These are phyloP conservation scores for Blakeslea trispora DNA, from an alignment of 371 early-diverging fungal species.

Conservation along the genomic window DNA sequence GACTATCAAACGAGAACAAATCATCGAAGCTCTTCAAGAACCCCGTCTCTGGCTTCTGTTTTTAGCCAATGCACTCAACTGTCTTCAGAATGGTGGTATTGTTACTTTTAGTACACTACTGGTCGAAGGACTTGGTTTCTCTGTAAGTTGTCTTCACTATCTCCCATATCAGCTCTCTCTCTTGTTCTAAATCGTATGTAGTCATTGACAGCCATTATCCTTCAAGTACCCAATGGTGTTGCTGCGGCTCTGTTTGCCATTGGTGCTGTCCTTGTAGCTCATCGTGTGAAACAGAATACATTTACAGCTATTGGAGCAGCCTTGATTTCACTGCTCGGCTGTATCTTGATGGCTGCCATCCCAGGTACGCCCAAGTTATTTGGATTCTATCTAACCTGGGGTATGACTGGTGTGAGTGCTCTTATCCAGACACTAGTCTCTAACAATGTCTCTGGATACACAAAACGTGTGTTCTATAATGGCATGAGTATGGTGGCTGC, in stretches of 20 bases:
- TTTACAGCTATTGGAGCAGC: slow-evolving; percentile 10
- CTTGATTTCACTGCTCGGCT: slow-evolving; percentile 18
- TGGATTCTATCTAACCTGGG: slow-evolving; percentile 30
- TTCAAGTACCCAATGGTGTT: slow-evolving; percentile 33
- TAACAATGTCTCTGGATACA: slow-evolving; percentile 31
- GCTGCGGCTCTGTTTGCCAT: slow-evolving; percentile 19
- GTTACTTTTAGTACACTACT: slow-evolving; percentile 37
- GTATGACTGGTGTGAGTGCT: slow-evolving; percentile 16
- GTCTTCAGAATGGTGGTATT: slow-evolving; percentile 39
- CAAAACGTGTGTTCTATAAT: slow-evolving; percentile 29
- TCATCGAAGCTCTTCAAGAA: slow-evolving; percentile 39
- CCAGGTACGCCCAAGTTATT: slow-evolving; percentile 22
- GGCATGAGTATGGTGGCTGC: slow-evolving; percentile 17
- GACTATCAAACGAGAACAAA: slow-evolving; percentile 31
- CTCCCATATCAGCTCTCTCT: no score
- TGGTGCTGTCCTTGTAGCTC: slow-evolving; percentile 12
- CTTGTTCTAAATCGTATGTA: no score
- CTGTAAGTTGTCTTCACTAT: no score
- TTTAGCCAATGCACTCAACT: slow-evolving; percentile 19
- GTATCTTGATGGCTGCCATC: slow-evolving; percentile 19
- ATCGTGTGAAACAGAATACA: not conserved
- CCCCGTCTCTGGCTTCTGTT: slow-evolving; percentile 32
- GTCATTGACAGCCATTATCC: slow-evolving; percentile 23
- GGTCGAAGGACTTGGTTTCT: slow-evolving; percentile 36
- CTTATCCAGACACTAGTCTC: slow-evolving; percentile 22